Percentiles rank a stretch among this genome's conserved stretches.
phyloP scores from a whole-genome alignment of 2,329 filamentous ascomycete genomes.

The Penicillium brevicompactum region DNA sequence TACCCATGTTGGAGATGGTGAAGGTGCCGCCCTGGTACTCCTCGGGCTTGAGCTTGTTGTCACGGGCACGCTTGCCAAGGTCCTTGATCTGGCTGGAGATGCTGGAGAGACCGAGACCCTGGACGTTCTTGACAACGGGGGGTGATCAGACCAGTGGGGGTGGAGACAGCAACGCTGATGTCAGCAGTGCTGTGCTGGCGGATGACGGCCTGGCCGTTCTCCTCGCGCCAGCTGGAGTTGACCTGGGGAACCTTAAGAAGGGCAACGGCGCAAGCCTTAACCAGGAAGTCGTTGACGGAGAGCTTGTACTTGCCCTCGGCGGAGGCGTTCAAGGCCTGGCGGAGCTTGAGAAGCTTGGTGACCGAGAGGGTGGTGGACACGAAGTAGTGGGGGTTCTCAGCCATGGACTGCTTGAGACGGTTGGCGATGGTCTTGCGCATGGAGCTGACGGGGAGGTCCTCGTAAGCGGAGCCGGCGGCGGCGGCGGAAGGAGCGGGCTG shows the following conservation, averaged over 20 bases:
- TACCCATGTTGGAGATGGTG: conserved; percentile 99
- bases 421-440: conserved; percentile 99
- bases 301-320: conserved; percentile 96
- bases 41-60: conserved; percentile 98
- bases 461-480: conserved; percentile 62
- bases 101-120: conserved; percentile 79
- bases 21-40: conserved; percentile 99
- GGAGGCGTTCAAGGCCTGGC: conserved; percentile 85
- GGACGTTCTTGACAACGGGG: conserved; percentile 93
- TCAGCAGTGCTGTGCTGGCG: conserved; percentile 92
- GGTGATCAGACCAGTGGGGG: conserved; percentile 91
- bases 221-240: conserved; percentile 89
- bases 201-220: conserved; percentile 75
- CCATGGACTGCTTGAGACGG: conserved; percentile 84
- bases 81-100: conserved; percentile 94
- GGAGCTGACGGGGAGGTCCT: conserved; percentile 79
- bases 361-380: conserved; percentile 91
- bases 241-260: conserved; percentile 91
- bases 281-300: conserved; percentile 98
- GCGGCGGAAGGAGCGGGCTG: conserved; percentile 57
- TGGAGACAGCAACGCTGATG: conserved; percentile 93
- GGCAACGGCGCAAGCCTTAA: conserved; percentile 90
- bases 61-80: conserved; percentile 91
- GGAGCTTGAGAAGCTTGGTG: conserved; percentile 92
- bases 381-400: conserved; percentile 98